A percentile compares a stretch with the other conserved stretches of the same genome.
Evolutionary conservation across 176 grass and related monocot genomes (phyloP).

Genomic region (Aegilops longissima): DNA sequence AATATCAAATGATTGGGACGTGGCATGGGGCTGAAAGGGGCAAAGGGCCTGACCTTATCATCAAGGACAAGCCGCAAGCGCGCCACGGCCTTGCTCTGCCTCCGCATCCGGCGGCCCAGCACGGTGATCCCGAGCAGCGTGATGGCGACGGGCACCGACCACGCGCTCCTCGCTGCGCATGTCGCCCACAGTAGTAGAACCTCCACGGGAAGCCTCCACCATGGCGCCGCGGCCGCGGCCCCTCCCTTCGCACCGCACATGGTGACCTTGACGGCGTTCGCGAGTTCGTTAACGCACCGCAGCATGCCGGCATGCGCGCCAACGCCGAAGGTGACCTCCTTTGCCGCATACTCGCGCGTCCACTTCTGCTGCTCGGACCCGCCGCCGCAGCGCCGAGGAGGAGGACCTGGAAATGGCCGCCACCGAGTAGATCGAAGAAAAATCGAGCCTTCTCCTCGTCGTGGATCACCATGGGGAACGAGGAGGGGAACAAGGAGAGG

Average conservation of each 20-base stretch:
- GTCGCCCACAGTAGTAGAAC: slow-evolving; percentile 57
- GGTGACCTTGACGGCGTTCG: slow-evolving; percentile 74
- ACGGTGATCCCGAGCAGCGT: slow-evolving; percentile 72
- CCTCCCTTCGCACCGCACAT: slow-evolving; percentile 53
- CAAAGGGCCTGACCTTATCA: slow-evolving; percentile 60
- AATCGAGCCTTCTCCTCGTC: too few species aligned
- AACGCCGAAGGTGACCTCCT: slow-evolving; percentile 60
- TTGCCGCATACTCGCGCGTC: slow-evolving; percentile 51
- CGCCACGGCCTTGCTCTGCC: slow-evolving; percentile 54
- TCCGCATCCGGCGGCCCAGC: slow-evolving; percentile 59
- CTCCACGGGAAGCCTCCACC: slow-evolving; percentile 83
- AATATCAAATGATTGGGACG: neutral
- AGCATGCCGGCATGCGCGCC: slow-evolving; percentile 60
- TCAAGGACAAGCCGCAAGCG: slow-evolving; percentile 67
- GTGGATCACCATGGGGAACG: too few species aligned
- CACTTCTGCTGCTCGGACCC: slow-evolving; percentile 40
- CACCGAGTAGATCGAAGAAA: neutral
- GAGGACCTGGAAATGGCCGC: slow-evolving; percentile 50
- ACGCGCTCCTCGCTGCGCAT: slow-evolving; percentile 56
- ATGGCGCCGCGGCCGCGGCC: slow-evolving; percentile 25
- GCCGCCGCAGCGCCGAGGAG: slow-evolving; percentile 26
- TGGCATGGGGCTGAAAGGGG: neutral
- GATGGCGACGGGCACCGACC: slow-evolving; percentile 72
- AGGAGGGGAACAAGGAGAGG: too few species aligned
- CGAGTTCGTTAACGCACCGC: slow-evolving; percentile 70